phyloP scores from a whole-genome alignment of 2,329 filamentous ascomycete genomes.

The Aaosphaeria arxii region DNA sequence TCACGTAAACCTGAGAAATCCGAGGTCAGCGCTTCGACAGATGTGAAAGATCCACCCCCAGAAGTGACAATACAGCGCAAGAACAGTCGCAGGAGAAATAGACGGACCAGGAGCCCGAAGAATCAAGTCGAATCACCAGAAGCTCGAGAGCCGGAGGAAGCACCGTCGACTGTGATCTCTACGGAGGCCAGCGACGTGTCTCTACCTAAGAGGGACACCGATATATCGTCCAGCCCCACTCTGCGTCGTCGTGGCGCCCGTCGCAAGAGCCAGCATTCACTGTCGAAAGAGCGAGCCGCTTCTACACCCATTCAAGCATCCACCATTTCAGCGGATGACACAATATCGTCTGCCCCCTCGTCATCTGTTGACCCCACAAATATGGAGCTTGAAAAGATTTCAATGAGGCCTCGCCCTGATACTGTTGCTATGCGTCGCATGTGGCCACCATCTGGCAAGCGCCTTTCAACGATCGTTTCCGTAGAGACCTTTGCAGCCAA shows the following conservation, averaged over 20 bases:
- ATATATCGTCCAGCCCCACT: constrained; percentile 19
- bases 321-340: constrained; percentile 16
- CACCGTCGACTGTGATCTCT: constrained; percentile 11
- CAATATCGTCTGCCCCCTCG: constrained; percentile 25
- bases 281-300: constrained; percentile 37
- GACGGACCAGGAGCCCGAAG: constrained; percentile 23
- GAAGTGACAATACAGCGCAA: constrained; percentile 19
- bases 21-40: constrained; percentile 20
- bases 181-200: not conserved
- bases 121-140: constrained; percentile 18
- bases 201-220: not conserved
- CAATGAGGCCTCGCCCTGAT: constrained; percentile 30
- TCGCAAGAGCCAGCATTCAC: constrained; percentile 38
- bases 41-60: constrained; percentile 14
- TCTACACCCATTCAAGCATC: constrained; percentile 19
- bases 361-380: constrained; percentile 36
- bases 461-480: constrained; percentile 58
- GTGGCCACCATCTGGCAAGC: constrained; percentile 54
- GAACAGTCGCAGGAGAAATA: constrained; percentile 23
- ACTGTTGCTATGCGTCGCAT: constrained; percentile 40
- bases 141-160: constrained; percentile 14
- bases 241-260: constrained; percentile 39
- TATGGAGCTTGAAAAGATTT: constrained; percentile 29
- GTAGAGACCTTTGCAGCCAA: constrained; percentile 50
- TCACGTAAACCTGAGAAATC: constrained; percentile 22